Percentiles rank a stretch among this genome's conserved stretches.
Conservation (phyloP, 2,329 filamentous ascomycete genomes). For the Diatrype stigma region DNA sequence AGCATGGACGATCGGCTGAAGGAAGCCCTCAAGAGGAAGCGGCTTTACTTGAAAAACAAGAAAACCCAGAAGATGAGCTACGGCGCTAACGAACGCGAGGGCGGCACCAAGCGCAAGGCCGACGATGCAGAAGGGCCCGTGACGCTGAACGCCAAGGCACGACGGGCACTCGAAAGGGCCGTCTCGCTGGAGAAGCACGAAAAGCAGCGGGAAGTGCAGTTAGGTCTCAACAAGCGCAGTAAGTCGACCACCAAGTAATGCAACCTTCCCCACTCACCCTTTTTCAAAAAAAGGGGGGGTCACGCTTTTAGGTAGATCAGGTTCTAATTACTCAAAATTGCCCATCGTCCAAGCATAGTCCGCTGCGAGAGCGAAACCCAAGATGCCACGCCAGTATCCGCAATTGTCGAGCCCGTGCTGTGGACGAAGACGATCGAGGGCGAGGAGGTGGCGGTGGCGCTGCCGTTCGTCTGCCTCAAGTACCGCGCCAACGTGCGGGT, state of each 20-base stretch:
- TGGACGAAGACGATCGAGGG: conserved; percentile 42
- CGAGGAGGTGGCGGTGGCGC: conserved; percentile 28
- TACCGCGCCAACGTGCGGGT: conserved; percentile 71
- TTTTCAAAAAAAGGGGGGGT: no score
- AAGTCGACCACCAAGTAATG: background rate
- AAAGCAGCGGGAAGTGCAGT: conserved; percentile 21
- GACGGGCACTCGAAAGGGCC: conserved; percentile 25
- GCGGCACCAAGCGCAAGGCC: conserved; percentile 17
- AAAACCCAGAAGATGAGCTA: conserved; percentile 22
- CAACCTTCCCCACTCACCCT: conserved; percentile 9
- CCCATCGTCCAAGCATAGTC: conserved; percentile 34
- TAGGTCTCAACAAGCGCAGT: conserved; percentile 31
- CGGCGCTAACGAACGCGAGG: conserved; percentile 5
- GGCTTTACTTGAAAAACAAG: conserved; percentile 52
- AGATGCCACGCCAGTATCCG: conserved; percentile 30
- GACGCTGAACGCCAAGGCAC: conserved; percentile 19
- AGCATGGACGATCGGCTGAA: conserved; percentile 45
- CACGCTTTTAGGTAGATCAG: no score
- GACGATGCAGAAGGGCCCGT: conserved; percentile 7
- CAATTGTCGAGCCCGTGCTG: conserved; percentile 35
- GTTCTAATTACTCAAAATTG: no score
- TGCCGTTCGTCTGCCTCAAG: conserved; percentile 72
- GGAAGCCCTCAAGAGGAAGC: conserved; percentile 58
- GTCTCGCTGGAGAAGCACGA: conserved; percentile 17
- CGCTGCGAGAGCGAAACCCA: conserved; percentile 41